Conservation (phyloP, 2,329 filamentous ascomycete genomes). For the Ophiostoma ulmi region DNA sequence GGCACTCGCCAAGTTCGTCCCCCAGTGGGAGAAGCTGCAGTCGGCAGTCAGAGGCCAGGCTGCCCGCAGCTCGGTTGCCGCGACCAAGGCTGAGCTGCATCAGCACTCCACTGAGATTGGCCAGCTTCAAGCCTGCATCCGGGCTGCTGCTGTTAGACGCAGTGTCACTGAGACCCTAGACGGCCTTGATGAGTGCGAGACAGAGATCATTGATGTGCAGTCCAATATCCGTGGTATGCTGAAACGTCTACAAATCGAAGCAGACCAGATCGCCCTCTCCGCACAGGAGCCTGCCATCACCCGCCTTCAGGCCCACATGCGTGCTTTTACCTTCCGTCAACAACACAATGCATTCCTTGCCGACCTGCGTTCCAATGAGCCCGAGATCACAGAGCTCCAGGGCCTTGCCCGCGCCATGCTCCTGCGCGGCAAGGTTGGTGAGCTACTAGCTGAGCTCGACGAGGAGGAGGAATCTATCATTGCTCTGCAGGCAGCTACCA, state of each 20-base stretch:
- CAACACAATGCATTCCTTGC: constrained; percentile 59
- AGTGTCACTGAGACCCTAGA: constrained; percentile 47
- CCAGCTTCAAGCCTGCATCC: constrained; percentile 48
- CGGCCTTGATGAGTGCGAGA: constrained; percentile 43
- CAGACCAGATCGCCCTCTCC: constrained; percentile 52
- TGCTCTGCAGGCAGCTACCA: constrained; percentile 68
- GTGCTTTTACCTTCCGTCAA: constrained; percentile 61
- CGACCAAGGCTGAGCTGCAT: constrained; percentile 46
- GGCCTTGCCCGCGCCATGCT: constrained; percentile 73
- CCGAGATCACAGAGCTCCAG: constrained; percentile 66
- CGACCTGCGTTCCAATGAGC: constrained; percentile 63
- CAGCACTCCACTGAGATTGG: constrained; percentile 42
- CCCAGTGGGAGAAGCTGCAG: constrained; percentile 49
- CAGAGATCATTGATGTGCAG: constrained; percentile 50
- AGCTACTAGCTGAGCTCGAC: constrained; percentile 70
- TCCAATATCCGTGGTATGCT: constrained; percentile 58
- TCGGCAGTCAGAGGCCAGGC: constrained; percentile 45
- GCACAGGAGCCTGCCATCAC: constrained; percentile 53
- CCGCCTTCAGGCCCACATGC: constrained; percentile 60
- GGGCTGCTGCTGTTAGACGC: constrained; percentile 51
- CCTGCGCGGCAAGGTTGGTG: constrained; percentile 66
- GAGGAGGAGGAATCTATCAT: constrained; percentile 73
- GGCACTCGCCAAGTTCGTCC: constrained; percentile 46
- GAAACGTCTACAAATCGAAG: constrained; percentile 46
- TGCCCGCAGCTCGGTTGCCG: constrained; percentile 42